These are phyloP conservation scores for Hypoxylon sp. DNA, from an alignment of 2,329 filamentous ascomycete genomes.

Conservation along the genomic window DNA sequence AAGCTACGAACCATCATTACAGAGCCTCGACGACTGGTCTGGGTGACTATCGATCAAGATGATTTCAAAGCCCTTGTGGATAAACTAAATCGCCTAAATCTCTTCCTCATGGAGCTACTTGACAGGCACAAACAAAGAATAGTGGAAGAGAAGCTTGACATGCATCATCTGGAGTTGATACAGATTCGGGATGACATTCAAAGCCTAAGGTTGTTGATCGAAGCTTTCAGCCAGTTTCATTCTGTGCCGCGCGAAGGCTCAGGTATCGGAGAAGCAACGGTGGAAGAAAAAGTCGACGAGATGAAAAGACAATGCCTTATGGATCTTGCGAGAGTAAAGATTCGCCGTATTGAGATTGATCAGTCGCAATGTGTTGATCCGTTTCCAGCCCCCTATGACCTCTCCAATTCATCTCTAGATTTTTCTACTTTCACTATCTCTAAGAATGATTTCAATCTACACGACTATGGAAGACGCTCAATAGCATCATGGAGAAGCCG, in stretches of 20 bases:
- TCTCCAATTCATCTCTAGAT: too few species aligned
- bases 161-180: slow-evolving; percentile 13
- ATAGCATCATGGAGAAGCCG: neutral
- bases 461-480: neutral
- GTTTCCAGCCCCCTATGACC: too few species aligned
- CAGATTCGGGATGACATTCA: slow-evolving; percentile 14
- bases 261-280: neutral
- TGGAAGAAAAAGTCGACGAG: slow-evolving; percentile 4
- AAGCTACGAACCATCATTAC: slow-evolving; percentile 12
- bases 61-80: slow-evolving; percentile 9
- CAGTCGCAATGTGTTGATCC: neutral
- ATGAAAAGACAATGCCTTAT: slow-evolving; percentile 1
- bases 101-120: slow-evolving; percentile 17
- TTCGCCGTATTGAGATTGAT: slow-evolving; percentile 2
- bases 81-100: slow-evolving; percentile 18
- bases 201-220: slow-evolving; percentile 1
- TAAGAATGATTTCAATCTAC: neutral
- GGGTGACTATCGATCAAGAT: slow-evolving; percentile 18
- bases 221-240: slow-evolving; percentile 3
- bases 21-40: slow-evolving; percentile 12
- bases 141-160: slow-evolving; percentile 1
- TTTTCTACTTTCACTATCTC: neutral
- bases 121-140: neutral
- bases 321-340: neutral
- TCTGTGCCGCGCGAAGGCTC: neutral